Percentiles rank a stretch among this genome's conserved stretches.
Conservation (phyloP, 1,139 yeast species). For the Saccharomyces hybrid region DNA sequence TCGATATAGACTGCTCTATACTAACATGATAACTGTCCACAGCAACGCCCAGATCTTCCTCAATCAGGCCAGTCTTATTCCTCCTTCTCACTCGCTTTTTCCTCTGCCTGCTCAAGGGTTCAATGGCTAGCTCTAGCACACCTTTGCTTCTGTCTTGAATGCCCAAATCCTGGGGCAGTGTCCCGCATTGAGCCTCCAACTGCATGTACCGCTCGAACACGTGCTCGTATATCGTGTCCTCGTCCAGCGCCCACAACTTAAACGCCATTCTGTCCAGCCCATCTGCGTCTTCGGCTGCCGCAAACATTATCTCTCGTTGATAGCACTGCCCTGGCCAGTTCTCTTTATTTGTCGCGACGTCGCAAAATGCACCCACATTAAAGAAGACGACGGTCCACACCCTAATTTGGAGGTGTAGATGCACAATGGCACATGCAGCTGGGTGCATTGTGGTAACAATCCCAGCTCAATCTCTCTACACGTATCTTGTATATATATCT, state of each 20-base stretch:
- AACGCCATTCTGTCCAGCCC: constrained; percentile 6
- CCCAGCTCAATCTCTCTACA: not conserved
- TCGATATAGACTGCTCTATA: constrained; percentile 24
- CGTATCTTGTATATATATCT: not conserved
- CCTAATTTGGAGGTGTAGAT: constrained; percentile 1
- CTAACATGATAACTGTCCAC: constrained; percentile 14
- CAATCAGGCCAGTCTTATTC: not conserved
- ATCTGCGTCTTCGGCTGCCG: not conserved
- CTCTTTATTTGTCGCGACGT: not conserved
- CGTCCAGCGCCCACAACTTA: constrained; percentile 11
- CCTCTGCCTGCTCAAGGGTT: constrained; percentile 3
- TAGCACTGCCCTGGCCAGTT: not conserved
- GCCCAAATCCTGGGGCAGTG: constrained; percentile 30
- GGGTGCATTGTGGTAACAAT: not conserved
- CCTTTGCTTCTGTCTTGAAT: constrained; percentile 15
- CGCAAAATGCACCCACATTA: constrained; percentile 1
- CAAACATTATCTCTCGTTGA: not conserved
- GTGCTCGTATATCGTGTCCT: constrained; percentile 27
- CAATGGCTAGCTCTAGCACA: constrained; percentile 19
- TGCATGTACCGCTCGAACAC: constrained; percentile 27
- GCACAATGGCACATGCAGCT: not conserved
- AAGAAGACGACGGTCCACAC: too few species aligned
- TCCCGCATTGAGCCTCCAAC: constrained; percentile 15
- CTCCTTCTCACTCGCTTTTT: constrained; percentile 1
- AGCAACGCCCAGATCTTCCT: not conserved